Evolutionary conservation across 1,139 yeast genomes (phyloP), one percentile per base, ranked within the genome.

Genomic region (Protomyces arabidopsidicola): DNA sequence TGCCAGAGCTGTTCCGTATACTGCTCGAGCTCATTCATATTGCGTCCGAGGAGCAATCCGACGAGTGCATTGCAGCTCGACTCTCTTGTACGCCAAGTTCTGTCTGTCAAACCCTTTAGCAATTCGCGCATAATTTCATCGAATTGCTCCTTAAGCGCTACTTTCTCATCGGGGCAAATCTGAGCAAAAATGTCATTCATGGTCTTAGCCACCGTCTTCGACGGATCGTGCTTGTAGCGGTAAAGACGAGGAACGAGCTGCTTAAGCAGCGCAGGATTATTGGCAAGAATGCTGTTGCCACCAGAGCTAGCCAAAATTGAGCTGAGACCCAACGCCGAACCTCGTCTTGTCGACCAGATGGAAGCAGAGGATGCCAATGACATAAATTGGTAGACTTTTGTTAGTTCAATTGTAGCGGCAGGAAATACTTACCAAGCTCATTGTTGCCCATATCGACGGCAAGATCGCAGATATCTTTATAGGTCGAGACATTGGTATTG

Each of bases 21-120:
- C 6, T 73, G 71, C 57, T 84, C 84, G 69, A 59, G 14, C 22
- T 73, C 76, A 12, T 80, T 83, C 52, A 83, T 72, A 1, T 85
- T 80, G 39, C 82, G 79, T 6, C 85, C 81, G 69, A 86, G 88
- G 16, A 93, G 75, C 42, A 93, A 75, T 68, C 90, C 93, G 50
- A 83, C 78, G 66, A 90, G 75, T 0, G 93, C 98, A 1, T 83
- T 74, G 0, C 95, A 80, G 73, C 96, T 85, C 0, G 97, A 97
- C 73, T 93, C 96, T 69, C 98, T 82, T 0, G 87, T 90, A 70
- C 98, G 81, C 98, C 98, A 93, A 74, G 93, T 97, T 66, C 86
- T 83, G 67, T 84, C 84, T 1, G 90, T 87, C 87, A 90, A 86
- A 22, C 90, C 83, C 6, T 73, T 74, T 60, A 90, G 73, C 4